Conservation (phyloP, 169 alveolate species). For the Eimeria necatrix region DNA sequence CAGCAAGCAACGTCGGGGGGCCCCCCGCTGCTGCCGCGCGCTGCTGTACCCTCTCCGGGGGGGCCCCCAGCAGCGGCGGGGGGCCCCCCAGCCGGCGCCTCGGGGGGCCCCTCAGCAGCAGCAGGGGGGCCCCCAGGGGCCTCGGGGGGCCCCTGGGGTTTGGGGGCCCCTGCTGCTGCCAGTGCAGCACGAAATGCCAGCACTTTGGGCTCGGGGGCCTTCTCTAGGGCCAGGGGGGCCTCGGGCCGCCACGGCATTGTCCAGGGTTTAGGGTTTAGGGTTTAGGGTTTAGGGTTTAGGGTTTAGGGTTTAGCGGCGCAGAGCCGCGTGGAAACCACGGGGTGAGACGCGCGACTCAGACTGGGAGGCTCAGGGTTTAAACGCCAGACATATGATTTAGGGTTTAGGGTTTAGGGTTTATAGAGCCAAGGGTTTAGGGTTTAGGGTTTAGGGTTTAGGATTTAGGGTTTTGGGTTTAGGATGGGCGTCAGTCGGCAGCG, state of each 20-base stretch:
- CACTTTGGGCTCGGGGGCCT: not conserved
- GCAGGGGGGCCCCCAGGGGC: too few relatives aligned
- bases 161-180: slow-evolving; percentile 9
- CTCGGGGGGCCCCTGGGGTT: not conserved
- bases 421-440: too few relatives aligned
- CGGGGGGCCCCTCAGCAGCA: not conserved
- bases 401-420: too few relatives aligned
- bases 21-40: not conserved
- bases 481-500: too few relatives aligned
- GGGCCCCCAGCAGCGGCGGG: not conserved
- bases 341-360: too few relatives aligned
- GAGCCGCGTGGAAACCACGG: too few relatives aligned
- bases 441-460: too few relatives aligned
- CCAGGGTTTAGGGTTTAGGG: not conserved
- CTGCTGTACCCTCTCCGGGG: not conserved
- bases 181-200: not conserved
- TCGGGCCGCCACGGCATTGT: not conserved
- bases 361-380: too few relatives aligned
- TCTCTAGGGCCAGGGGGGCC: not conserved
- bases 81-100: not conserved
- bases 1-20: not conserved
- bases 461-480: too few relatives aligned
- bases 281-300: too few relatives aligned
- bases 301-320: too few relatives aligned
- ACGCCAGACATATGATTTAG: too few relatives aligned